Percentiles rank a stretch among this genome's conserved stretches.
Evolutionary conservation across 2,329 filamentous ascomycete species (phyloP).

Genomic region (Capronia coronata): DNA sequence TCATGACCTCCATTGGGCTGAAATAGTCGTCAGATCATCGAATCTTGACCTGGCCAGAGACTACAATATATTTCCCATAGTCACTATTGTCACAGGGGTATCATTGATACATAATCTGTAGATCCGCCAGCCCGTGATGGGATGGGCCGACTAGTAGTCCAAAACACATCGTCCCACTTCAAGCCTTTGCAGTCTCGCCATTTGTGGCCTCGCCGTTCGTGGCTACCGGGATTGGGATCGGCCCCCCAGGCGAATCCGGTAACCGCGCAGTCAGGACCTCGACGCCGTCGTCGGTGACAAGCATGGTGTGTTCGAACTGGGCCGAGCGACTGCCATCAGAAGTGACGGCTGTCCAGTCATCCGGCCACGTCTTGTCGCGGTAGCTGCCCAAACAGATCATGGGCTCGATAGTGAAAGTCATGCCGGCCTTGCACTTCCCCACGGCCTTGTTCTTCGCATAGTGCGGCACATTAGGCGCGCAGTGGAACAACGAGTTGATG

Average conservation of each 20-base stretch:
- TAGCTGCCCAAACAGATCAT: constrained; percentile 94
- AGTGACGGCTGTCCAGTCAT: constrained; percentile 96
- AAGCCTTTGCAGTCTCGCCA: constrained; percentile 12
- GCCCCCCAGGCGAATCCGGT: constrained; percentile 67
- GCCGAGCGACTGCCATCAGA: constrained; percentile 83
- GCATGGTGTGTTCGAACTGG: constrained; percentile 86
- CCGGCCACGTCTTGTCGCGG: constrained; percentile 91
- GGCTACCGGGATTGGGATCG: constrained; percentile 41
- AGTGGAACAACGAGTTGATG: constrained; percentile 89
- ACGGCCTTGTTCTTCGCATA: constrained; percentile 98
- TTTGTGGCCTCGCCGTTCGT: constrained; percentile 19
- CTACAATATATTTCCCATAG: too few relatives aligned
- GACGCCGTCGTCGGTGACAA: constrained; percentile 76
- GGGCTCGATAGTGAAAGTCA: constrained; percentile 98
- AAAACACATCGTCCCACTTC: constrained; percentile 1
- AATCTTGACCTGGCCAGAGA: too few relatives aligned
- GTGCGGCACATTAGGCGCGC: constrained; percentile 87
- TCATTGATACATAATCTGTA: not conserved
- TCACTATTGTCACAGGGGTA: not conserved
- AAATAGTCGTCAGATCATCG: too few relatives aligned
- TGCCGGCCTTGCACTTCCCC: constrained; percentile 85
- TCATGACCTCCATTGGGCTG: too few relatives aligned
- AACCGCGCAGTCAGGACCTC: constrained; percentile 72
- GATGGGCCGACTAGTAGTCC: not conserved
- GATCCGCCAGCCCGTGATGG: not conserved